Evolutionary conservation across 345 rosid genomes (phyloP).

Genomic region (Dovyalis caffra): DNA sequence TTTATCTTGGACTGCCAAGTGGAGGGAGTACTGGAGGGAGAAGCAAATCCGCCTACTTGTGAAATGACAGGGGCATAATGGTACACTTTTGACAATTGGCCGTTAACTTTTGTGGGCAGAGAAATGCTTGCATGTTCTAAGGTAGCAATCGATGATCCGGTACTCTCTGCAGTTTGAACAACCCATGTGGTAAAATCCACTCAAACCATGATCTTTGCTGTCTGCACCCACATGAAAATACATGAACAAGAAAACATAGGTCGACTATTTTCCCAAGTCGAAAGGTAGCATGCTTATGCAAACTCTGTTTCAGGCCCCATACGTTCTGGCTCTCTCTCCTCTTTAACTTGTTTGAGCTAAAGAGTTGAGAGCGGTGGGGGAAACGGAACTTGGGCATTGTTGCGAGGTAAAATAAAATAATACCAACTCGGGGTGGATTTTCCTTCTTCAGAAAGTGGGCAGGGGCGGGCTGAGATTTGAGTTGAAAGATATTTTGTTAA

Average conservation of each 20-base stretch:
- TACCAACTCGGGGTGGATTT: neutral
- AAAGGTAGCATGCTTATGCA: slow-evolving; percentile 26
- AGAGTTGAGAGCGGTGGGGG: neutral
- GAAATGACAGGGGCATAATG: slow-evolving; percentile 30
- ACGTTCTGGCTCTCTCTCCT: slow-evolving; percentile 5
- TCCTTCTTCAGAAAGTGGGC: slow-evolving; percentile 4
- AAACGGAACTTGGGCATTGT: neutral
- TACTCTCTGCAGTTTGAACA: slow-evolving; percentile 18
- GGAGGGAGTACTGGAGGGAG: slow-evolving; percentile 16
- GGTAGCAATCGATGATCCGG: slow-evolving; percentile 37
- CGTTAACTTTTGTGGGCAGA: slow-evolving; percentile 8
- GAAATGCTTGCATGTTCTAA: slow-evolving; percentile 33
- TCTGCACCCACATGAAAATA: slow-evolving; percentile 22
- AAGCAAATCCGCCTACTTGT: slow-evolving; percentile 9
- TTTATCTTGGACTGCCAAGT: slow-evolving; percentile 23
- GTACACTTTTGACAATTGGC: neutral
- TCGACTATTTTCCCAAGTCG: slow-evolving; percentile 23
- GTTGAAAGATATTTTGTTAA: neutral
- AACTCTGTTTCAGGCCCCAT: slow-evolving; percentile 35
- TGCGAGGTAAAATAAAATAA: neutral
- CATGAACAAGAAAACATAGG: slow-evolving; percentile 22
- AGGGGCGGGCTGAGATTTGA: neutral
- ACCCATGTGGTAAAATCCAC: slow-evolving; percentile 41
- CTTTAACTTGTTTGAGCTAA: neutral
- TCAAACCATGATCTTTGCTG: slow-evolving; percentile 16